Percentiles rank a stretch among this genome's conserved stretches.
These are phyloP conservation scores for Podaxis sp. DNA, from an alignment of 768 basidiomycete genomes.

Conservation along the genomic window DNA sequence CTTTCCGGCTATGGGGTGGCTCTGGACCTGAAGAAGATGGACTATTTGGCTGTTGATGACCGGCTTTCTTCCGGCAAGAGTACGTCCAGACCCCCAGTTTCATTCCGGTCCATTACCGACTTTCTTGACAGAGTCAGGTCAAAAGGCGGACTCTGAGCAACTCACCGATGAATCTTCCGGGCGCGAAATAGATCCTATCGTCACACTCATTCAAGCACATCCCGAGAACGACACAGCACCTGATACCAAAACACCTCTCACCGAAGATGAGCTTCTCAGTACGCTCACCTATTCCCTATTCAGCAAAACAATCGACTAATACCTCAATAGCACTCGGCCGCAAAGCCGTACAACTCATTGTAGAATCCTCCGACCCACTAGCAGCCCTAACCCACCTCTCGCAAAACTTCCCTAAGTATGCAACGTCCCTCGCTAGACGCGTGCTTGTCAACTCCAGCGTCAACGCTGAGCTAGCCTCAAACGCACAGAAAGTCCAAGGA, in stretches of 20 bases:
- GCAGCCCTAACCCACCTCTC: constrained; percentile 61
- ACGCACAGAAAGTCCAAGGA: constrained; percentile 47
- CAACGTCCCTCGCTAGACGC: constrained; percentile 66
- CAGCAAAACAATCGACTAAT: neutral
- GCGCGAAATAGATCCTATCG: constrained; percentile 26
- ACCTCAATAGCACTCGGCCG: constrained; percentile 54
- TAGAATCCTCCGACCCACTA: constrained; percentile 51
- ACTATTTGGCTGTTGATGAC: constrained; percentile 93
- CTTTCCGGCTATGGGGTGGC: constrained; percentile 91
- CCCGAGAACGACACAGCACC: constrained; percentile 35
- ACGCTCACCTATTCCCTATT: constrained; percentile 13
- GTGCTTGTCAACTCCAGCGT: constrained; percentile 50
- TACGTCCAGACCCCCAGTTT: neutral
- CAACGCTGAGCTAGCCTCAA: constrained; percentile 49
- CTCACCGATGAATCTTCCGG: constrained; percentile 23
- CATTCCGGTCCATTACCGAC: neutral
- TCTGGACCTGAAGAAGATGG: constrained; percentile 93
- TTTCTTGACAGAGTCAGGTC: constrained; percentile 3
- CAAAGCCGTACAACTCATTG: constrained; percentile 73
- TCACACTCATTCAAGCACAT: constrained; percentile 34
- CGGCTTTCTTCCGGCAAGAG: constrained; percentile 36
- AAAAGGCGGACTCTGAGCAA: constrained; percentile 9
- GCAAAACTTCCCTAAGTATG: constrained; percentile 89
- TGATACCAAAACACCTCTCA: constrained; percentile 38
- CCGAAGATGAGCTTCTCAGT: constrained; percentile 55